These are phyloP conservation scores for Thermoascus crustaceus DNA, from an alignment of 2,329 filamentous ascomycete species.

Conservation along the genomic window DNA sequence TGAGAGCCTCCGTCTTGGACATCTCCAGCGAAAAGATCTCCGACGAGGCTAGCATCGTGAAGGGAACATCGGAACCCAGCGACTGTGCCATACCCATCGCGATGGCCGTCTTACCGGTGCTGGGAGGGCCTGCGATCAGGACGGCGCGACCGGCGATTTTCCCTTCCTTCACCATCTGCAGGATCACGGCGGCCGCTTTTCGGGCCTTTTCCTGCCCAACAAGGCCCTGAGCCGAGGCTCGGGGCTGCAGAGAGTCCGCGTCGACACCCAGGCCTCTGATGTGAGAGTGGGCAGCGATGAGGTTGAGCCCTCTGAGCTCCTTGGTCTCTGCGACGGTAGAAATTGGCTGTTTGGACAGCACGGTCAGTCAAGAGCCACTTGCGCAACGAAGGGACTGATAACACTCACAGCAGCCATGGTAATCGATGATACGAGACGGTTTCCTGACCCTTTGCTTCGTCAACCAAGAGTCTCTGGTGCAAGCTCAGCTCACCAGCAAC, in stretches of 20 bases:
- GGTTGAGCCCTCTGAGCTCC: constrained; percentile 90
- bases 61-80: constrained; percentile 85
- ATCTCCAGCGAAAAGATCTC: constrained; percentile 99
- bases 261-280: constrained; percentile 94
- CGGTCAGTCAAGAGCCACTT: constrained; percentile 11
- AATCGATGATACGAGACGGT: constrained; percentile 1
- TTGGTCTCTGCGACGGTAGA: constrained; percentile 88
- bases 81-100: constrained; percentile 99
- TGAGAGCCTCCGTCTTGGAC: constrained; percentile 97
- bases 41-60: constrained; percentile 89
- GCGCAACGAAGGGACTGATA: no score
- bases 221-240: constrained; percentile 77
- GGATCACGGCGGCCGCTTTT: constrained; percentile 89
- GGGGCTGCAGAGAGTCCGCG: constrained; percentile 79
- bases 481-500: constrained; percentile 4
- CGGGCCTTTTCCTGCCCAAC: constrained; percentile 95
- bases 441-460: not conserved
- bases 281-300: constrained; percentile 97
- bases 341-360: constrained; percentile 49
- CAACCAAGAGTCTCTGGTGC: constrained; percentile 2
- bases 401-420: constrained; percentile 33
- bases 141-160: constrained; percentile 96
- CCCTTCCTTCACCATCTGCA: constrained; percentile 98
- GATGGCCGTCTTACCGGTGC: constrained; percentile 96
- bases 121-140: constrained; percentile 87